phyloP scores from a whole-genome alignment of 805 yeast genomes.

The Cyberlindnera maritima region DNA sequence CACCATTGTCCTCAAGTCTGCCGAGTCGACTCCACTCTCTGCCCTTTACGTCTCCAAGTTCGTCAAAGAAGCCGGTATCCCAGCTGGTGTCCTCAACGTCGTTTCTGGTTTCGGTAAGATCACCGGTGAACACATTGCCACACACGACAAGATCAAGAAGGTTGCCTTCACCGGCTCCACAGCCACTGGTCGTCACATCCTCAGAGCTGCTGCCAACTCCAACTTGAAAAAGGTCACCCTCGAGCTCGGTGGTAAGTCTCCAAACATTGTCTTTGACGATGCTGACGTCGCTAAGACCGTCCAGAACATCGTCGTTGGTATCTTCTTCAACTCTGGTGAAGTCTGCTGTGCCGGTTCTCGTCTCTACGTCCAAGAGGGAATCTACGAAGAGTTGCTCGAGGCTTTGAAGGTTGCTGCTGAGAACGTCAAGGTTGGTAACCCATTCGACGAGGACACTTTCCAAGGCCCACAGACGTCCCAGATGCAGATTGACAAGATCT shows the following conservation, averaged over 20 bases:
- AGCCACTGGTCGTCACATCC: conserved; percentile 74
- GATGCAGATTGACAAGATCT: conserved; percentile 62
- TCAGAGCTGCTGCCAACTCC: conserved; percentile 66
- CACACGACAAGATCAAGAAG: conserved; percentile 81
- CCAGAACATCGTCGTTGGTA: conserved; percentile 67
- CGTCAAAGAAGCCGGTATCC: conserved; percentile 80
- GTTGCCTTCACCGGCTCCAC: conserved; percentile 96
- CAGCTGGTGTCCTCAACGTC: conserved; percentile 87
- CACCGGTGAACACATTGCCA: conserved; percentile 77
- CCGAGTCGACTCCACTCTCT: conserved; percentile 89
- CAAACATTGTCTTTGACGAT: conserved; percentile 78
- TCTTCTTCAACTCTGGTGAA: conserved; percentile 87
- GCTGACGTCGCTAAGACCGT: conserved; percentile 68
- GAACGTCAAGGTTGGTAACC: conserved; percentile 67
- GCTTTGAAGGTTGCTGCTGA: conserved; percentile 51
- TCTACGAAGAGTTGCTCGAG: conserved; percentile 63
- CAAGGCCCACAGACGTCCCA: conserved; percentile 77
- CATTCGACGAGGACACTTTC: conserved; percentile 66
- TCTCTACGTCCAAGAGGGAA: conserved; percentile 71
- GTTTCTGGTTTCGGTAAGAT: conserved; percentile 83
- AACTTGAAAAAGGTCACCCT: conserved; percentile 78
- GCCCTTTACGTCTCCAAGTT: conserved; percentile 73
- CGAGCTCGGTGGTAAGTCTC: conserved; percentile 90
- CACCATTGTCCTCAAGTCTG: conserved; percentile 83
- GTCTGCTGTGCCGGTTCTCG: conserved; percentile 93